These are phyloP conservation scores for Xerophyta viscosa DNA, from an alignment of 106 monocot species.

Conservation along the genomic window DNA sequence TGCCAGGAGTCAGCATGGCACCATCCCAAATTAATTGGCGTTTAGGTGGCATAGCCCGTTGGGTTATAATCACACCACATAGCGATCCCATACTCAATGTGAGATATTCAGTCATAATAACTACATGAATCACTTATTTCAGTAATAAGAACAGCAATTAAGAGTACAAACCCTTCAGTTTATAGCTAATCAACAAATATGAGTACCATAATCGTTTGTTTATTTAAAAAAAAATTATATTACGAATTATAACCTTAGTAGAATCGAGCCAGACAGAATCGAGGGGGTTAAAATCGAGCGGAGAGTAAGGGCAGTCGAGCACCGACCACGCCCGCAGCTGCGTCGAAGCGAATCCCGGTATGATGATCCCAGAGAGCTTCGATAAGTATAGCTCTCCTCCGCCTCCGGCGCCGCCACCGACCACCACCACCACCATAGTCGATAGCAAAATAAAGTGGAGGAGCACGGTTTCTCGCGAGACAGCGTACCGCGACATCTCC, in stretches of 20 bases:
- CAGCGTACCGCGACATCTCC: neutral
- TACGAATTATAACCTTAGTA: slow-evolving; percentile 35
- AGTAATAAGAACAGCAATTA: too few relatives aligned
- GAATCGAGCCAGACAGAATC: slow-evolving; percentile 96
- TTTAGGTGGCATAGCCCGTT: too few relatives aligned
- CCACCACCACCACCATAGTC: neutral
- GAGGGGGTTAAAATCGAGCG: slow-evolving; percentile 97
- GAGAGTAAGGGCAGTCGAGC: slow-evolving; percentile 91
- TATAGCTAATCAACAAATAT: too few relatives aligned
- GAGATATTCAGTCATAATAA: too few relatives aligned
- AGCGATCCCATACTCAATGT: too few relatives aligned
- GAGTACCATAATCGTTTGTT: too few relatives aligned
- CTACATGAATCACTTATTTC: too few relatives aligned
- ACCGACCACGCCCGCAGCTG: slow-evolving; percentile 98
- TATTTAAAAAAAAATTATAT: too few relatives aligned
- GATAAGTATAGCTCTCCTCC: slow-evolving; percentile 17
- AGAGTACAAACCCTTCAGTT: too few relatives aligned
- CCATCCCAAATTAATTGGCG: too few relatives aligned
- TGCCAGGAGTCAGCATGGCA: too few relatives aligned
- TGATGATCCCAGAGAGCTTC: slow-evolving; percentile 96
- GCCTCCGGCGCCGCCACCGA: slow-evolving; percentile 3
- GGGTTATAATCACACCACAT: too few relatives aligned
- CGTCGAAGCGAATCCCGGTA: slow-evolving; percentile 96
- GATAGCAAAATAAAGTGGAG: slow-evolving; percentile 7
- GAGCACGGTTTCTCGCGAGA: neutral